These are phyloP conservation scores for Bacterosira constricta DNA, from an alignment of 108 stramenopile genomes.

Conservation along the genomic window DNA sequence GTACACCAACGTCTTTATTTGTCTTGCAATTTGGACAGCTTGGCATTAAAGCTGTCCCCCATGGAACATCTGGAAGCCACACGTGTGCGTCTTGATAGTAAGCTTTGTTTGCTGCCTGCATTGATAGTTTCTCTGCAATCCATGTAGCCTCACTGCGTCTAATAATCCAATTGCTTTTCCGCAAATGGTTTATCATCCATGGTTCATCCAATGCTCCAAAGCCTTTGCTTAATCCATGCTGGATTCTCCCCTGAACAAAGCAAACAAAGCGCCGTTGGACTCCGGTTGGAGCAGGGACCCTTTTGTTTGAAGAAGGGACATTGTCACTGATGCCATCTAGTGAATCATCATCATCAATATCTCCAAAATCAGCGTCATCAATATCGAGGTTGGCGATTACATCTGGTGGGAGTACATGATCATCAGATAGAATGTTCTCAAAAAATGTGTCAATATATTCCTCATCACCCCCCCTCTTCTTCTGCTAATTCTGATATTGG, in stretches of 20 bases:
- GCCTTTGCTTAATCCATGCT: background rate
- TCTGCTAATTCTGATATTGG: no score
- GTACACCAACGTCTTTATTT: constrained; percentile 16
- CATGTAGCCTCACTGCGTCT: background rate
- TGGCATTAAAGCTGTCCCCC: constrained; percentile 14
- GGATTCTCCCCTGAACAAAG: background rate
- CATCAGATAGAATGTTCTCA: no score
- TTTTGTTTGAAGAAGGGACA: no score
- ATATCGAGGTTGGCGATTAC: background rate
- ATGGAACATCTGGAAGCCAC: constrained; percentile 33
- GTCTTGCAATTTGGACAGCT: constrained; percentile 29
- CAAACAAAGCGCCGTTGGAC: background rate
- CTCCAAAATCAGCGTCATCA: background rate
- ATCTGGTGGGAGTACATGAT: no score
- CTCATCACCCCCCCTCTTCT: no score
- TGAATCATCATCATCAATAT: background rate
- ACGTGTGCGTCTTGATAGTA: constrained; percentile 37
- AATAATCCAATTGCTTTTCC: background rate
- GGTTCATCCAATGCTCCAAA: background rate
- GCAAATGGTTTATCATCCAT: background rate
- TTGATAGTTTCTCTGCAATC: background rate
- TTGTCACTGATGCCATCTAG: background rate
- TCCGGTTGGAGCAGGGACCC: no score
- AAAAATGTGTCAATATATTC: no score
- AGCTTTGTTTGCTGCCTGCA: background rate